Evolutionary conservation across 257 asterid species (phyloP), one percentile per base, ranked within the genome.

Genomic region (Ballota nigra): DNA sequence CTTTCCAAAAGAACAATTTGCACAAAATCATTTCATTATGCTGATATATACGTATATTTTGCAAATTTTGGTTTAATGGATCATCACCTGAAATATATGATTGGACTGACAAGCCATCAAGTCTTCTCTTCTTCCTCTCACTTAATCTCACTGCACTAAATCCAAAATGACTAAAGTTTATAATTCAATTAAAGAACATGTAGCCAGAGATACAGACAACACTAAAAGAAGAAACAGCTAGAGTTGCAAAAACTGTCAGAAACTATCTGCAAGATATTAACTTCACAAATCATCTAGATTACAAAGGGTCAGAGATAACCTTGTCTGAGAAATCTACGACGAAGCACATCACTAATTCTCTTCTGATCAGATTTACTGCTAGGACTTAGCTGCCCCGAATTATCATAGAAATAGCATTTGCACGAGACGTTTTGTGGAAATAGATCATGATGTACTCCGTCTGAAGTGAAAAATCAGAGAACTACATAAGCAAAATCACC

Each of bases 251-350:
- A 51, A 43, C 49, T 20, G 8, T 19, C 33, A 55, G 38, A 55
- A 75, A 67, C 68, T 41, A 16, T 15, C 26, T 33, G 38, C 26
- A 62, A 41, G 63, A 40, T 16, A 65, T 51, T 31, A 57, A 33
- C 19, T 38, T 15, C 57, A 47, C 12, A 47, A 41, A 69, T 33
- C 64, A 80, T 9, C 43, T 38, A 24, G 3, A 38, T 28, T 38
- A 20, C 18, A 4, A 51, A 69, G 38, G 53, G 40, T 51, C 28
- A 34, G 58, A 68, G 43, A 55, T 40, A 43, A 92, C 98, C 98
- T 88, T 88, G 98, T 89, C 98, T 88, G 61, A 92, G 89, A 83
- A 95, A 95, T 76, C 98, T 79, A 26, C 98, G 87, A 67, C 85
- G 87, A 80, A 95, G 82, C 74, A 92, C 92, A 65, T 88, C 98